phyloP scores from a whole-genome alignment of 2,329 filamentous ascomycete species.

The Lachnellula cervina region DNA sequence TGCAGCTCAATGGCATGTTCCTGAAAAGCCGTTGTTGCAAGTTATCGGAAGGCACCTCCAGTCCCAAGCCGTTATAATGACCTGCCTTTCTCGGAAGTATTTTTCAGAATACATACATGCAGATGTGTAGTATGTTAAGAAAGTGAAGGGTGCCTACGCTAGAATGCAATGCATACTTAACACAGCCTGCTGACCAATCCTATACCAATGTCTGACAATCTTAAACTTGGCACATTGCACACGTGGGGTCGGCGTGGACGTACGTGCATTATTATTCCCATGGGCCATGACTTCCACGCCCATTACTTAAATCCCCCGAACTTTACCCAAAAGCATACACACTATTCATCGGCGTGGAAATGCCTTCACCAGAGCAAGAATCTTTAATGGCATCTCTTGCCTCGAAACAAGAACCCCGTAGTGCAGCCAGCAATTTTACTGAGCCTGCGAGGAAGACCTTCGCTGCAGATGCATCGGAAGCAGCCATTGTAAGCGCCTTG shows the following conservation, averaged over 20 bases:
- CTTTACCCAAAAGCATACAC: not conserved
- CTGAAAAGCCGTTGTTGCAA: not conserved
- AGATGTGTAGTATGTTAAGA: too few species aligned
- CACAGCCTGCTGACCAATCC: too few species aligned
- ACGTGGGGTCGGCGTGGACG: too few species aligned
- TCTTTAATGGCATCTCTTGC: not conserved
- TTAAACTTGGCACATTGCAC: too few species aligned
- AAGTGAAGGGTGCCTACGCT: too few species aligned
- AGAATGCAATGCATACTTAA: too few species aligned
- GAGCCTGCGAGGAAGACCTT: not conserved
- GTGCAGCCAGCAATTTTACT: not conserved
- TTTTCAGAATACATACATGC: not conserved
- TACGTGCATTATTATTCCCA: too few species aligned
- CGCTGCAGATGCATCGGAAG: not conserved
- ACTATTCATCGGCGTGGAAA: not conserved
- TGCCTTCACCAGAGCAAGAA: not conserved
- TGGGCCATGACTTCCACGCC: too few species aligned
- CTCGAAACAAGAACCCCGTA: not conserved
- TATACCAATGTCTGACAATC: too few species aligned
- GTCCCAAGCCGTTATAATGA: not conserved
- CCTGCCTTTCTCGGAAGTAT: not conserved
- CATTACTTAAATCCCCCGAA: not conserved
- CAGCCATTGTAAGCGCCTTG: conserved; percentile 5
- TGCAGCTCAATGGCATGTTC: not conserved
- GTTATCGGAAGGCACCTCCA: not conserved